Evolutionary conservation across 2,329 filamentous ascomycete species (phyloP), one percentile per base, ranked within the genome.

Genomic region (Cladophialophora immunda): DNA sequence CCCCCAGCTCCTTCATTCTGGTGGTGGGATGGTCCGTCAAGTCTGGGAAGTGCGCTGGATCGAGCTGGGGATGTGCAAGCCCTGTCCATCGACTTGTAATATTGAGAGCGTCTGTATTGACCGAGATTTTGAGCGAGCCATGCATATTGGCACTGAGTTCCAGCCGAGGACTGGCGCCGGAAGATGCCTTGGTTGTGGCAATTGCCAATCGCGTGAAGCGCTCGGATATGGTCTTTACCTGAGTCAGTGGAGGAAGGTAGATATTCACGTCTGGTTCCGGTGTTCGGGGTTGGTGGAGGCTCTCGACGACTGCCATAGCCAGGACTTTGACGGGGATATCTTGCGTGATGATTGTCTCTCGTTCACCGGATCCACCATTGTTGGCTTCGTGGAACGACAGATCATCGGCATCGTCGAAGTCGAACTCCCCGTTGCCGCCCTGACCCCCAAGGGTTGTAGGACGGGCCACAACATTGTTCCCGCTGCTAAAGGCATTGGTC

Each of bases 131-230:
- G 65, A 99, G 81, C 65, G 89, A 90, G 22, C 95, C 95, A 78
- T 97, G 92, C 93, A 97, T 97, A 78, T 97, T 99, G 32, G 94
- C 95, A 62, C 90, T 90, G 52, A 98, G 81, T 77, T 97, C 93
- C 2, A 99, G 83, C 74, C 93, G 84, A 66, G 77, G 76, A 6
- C 74, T 69, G 67, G 62, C 50, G 38, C 62, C 57, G 8, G 70
- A 72, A 34, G 68, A 70, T 13, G 64, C 58, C 58, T 76, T 76
- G 2, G 70, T 69, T 22, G 75, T 75, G 8, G 80, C 75, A 11
- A 81, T 73, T 1, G 92, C 92, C 2, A 98, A 87, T 75, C 92
- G 94, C 50, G 93, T 98, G 80, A 98, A 98, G 61, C 95, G 90
- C 78, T 99, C 95, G 3, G 93, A 97, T 69, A 99, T 95, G 70